Percentiles rank a stretch among this genome's conserved stretches.
phyloP scores from a whole-genome alignment of 768 basidiomycete species.

The Leccinum boreale region DNA sequence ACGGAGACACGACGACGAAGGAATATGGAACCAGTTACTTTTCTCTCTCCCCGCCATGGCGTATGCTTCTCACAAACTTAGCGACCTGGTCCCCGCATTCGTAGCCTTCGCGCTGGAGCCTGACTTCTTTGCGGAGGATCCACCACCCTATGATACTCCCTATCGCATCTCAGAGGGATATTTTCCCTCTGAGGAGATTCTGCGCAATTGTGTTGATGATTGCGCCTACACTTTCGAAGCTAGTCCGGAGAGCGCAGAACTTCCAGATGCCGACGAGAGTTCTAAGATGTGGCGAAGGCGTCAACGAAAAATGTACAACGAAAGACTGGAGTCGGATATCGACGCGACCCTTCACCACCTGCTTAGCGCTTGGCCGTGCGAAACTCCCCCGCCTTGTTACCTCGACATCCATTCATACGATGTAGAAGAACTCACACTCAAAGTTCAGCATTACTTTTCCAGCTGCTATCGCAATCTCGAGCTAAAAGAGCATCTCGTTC shows the following conservation, averaged over 20 bases:
- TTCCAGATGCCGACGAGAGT: neutral
- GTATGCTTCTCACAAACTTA: conserved; percentile 18
- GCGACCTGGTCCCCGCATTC: conserved; percentile 25
- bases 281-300: neutral
- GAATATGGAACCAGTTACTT: conserved; percentile 19
- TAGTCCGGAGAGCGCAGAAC: conserved; percentile 12
- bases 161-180: conserved; percentile 13
- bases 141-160: conserved; percentile 12
- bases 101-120: conserved; percentile 29
- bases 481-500: conserved; percentile 13
- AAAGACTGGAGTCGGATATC: conserved; percentile 6
- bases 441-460: conserved; percentile 3
- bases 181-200: neutral
- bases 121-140: conserved; percentile 6
- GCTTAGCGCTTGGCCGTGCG: conserved; percentile 18
- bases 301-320: conserved; percentile 4
- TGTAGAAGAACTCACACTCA: neutral
- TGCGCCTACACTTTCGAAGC: neutral
- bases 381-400: conserved; percentile 6
- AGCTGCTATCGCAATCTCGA: conserved; percentile 16
- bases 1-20: conserved; percentile 4
- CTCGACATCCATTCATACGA: conserved; percentile 5
- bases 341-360: neutral
- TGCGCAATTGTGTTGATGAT: neutral
- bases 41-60: conserved; percentile 34